Evolutionary conservation across 2,329 filamentous ascomycete genomes (phyloP).

Genomic region (Penicillium occitanis): DNA sequence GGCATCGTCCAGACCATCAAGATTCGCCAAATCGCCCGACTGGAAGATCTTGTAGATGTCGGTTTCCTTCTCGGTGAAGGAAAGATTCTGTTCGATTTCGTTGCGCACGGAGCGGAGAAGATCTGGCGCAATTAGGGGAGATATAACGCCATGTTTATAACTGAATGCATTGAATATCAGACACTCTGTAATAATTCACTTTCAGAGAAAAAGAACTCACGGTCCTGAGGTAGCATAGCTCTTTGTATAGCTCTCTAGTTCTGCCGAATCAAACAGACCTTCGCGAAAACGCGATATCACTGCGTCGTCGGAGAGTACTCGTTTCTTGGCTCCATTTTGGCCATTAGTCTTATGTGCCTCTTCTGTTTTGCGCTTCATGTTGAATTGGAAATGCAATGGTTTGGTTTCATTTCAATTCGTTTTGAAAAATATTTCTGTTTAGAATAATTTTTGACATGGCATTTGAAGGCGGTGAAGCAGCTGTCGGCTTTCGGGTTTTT

Average conservation of each 20-base stretch:
- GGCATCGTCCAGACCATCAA: constrained; percentile 86
- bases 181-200: background rate
- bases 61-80: constrained; percentile 97
- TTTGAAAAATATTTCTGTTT: background rate
- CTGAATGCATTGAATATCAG: constrained; percentile 34
- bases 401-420: background rate
- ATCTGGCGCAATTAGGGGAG: constrained; percentile 71
- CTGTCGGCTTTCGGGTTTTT: background rate
- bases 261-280: constrained; percentile 44
- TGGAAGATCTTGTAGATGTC: constrained; percentile 99
- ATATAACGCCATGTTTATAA: constrained; percentile 93
- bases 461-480: constrained; percentile 14
- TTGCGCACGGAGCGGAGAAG: constrained; percentile 82
- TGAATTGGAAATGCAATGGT: constrained; percentile 19
- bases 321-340: constrained; percentile 40
- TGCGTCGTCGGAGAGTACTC: constrained; percentile 40
- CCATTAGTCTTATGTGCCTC: constrained; percentile 34
- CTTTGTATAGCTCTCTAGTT: constrained; percentile 45
- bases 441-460: background rate
- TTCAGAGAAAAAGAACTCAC: constrained; percentile 31
- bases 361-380: constrained; percentile 49
- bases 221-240: constrained; percentile 45
- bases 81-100: constrained; percentile 86
- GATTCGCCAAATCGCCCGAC: constrained; percentile 93
- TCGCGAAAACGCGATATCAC: constrained; percentile 45